Evolutionary conservation across 345 rosid species (phyloP).

Genomic region (Brassica nigra): DNA sequence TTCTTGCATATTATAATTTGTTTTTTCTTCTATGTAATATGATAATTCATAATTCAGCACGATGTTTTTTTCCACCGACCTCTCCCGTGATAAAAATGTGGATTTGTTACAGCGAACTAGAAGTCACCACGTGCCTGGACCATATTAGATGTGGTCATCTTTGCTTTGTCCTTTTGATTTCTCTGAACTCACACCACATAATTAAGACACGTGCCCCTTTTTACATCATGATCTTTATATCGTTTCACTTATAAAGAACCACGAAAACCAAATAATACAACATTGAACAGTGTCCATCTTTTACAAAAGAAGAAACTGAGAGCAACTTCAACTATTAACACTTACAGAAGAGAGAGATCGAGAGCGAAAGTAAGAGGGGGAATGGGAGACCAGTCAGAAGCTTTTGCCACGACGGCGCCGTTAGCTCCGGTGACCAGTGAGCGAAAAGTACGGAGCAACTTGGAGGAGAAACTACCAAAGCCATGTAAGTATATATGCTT

Average conservation of each 20-base stretch:
- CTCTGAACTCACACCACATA: slow-evolving; percentile 14
- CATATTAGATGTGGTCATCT: slow-evolving; percentile 7
- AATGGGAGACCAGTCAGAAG: slow-evolving; percentile 32
- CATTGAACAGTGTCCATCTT: background rate
- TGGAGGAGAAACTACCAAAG: slow-evolving; percentile 70
- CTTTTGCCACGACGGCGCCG: slow-evolving; percentile 63
- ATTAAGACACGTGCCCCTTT: slow-evolving; percentile 10
- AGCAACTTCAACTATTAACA: slow-evolving; percentile 25
- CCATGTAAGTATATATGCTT: slow-evolving; percentile 56
- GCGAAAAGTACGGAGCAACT: slow-evolving; percentile 59
- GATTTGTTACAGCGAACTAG: background rate
- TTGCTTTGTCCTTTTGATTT: slow-evolving; percentile 17
- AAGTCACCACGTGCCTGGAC: slow-evolving; percentile 13
- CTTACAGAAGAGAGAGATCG: background rate
- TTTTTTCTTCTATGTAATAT: background rate
- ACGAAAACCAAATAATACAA: background rate
- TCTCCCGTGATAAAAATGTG: background rate
- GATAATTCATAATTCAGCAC: background rate
- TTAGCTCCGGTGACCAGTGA: slow-evolving; percentile 64
- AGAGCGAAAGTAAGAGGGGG: background rate
- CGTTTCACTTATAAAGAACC: slow-evolving; percentile 19
- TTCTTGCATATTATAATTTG: background rate
- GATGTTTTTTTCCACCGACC: background rate
- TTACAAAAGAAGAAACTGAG: background rate
- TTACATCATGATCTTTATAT: background rate